Percentiles rank a stretch among this genome's conserved stretches.
phyloP scores from a whole-genome alignment of 371 early-diverging fungal species.

The Rhizomucor pusillus region DNA sequence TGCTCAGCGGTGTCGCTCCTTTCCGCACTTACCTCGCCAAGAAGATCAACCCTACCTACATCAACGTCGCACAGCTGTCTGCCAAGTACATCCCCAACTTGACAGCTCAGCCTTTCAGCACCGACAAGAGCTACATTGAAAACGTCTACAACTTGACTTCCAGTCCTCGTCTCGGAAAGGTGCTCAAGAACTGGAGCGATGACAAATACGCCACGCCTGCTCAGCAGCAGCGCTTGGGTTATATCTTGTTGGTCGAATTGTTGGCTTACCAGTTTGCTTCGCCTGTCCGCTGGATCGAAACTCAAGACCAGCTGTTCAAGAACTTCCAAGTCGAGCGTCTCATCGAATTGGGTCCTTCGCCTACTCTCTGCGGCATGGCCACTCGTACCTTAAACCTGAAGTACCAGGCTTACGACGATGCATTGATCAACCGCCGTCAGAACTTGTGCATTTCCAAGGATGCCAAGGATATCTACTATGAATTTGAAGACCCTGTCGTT shows the following conservation, averaged over 20 bases:
- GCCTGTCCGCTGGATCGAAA: slow-evolving; percentile 97
- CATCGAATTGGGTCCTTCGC: slow-evolving; percentile 91
- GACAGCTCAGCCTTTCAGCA: slow-evolving; percentile 88
- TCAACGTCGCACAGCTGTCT: slow-evolving; percentile 75
- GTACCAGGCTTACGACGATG: slow-evolving; percentile 95
- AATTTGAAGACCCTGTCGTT: slow-evolving; percentile 64
- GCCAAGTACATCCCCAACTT: slow-evolving; percentile 95
- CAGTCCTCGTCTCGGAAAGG: slow-evolving; percentile 70
- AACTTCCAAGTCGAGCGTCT: slow-evolving; percentile 80
- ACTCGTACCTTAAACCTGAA: slow-evolving; percentile 93
- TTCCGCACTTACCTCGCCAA: slow-evolving; percentile 88
- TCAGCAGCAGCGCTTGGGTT: slow-evolving; percentile 86
- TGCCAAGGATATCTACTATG: slow-evolving; percentile 91
- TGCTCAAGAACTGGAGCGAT: slow-evolving; percentile 84
- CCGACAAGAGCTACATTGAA: slow-evolving; percentile 78
- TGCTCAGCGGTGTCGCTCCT: slow-evolving; percentile 85
- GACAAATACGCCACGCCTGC: slow-evolving; percentile 62
- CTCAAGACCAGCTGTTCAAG: slow-evolving; percentile 91
- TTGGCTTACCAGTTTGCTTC: slow-evolving; percentile 94
- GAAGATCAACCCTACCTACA: slow-evolving; percentile 76
- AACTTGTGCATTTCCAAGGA: slow-evolving; percentile 88
- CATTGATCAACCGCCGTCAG: slow-evolving; percentile 84
- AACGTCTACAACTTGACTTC: slow-evolving; percentile 73
- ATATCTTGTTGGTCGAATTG: slow-evolving; percentile 85
- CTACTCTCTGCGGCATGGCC: slow-evolving; percentile 92